Conservation (phyloP, 78 protist genomes). For the Chrysochromulina tobinii region DNA sequence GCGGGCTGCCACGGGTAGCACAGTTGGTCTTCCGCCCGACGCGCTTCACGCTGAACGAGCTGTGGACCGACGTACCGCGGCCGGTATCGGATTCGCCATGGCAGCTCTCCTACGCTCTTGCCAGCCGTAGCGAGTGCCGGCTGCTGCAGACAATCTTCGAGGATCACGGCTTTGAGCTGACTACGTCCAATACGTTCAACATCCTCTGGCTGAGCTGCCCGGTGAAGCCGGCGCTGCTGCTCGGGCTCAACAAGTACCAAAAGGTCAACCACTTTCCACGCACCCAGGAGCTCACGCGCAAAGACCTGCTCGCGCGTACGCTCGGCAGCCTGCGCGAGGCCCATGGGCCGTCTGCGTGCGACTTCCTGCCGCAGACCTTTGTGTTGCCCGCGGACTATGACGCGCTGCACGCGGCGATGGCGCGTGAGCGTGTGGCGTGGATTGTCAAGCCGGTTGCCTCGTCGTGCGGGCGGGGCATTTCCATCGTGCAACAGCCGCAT, state of each 20-base stretch:
- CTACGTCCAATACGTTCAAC: background rate
- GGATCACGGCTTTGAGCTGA: background rate
- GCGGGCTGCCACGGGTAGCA: too few relatives aligned
- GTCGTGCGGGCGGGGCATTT: slow-evolving; percentile 53
- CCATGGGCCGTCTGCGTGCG: background rate
- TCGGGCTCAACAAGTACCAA: background rate
- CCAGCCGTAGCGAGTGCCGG: background rate
- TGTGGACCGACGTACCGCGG: background rate
- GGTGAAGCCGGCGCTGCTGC: background rate
- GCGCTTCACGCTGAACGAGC: background rate
- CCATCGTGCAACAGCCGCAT: background rate
- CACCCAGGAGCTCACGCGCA: slow-evolving; percentile 52
- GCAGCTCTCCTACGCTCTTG: background rate
- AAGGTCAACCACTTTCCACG: slow-evolving; percentile 68
- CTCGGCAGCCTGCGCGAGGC: background rate
- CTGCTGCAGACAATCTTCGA: background rate
- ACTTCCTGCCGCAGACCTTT: slow-evolving; percentile 23
- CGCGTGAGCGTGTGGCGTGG: background rate
- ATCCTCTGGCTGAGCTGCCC: background rate
- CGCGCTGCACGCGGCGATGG: background rate
- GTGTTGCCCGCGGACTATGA: slow-evolving; percentile 37
- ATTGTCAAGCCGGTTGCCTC: slow-evolving; percentile 36
- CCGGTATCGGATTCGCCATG: background rate
- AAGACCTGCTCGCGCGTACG: slow-evolving; percentile 47
- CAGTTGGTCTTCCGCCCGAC: background rate